A percentile compares a stretch with the other conserved stretches of the same genome.
Evolutionary conservation across 2,329 filamentous ascomycete genomes (phyloP).

Genomic region (Phialophora chinensis): DNA sequence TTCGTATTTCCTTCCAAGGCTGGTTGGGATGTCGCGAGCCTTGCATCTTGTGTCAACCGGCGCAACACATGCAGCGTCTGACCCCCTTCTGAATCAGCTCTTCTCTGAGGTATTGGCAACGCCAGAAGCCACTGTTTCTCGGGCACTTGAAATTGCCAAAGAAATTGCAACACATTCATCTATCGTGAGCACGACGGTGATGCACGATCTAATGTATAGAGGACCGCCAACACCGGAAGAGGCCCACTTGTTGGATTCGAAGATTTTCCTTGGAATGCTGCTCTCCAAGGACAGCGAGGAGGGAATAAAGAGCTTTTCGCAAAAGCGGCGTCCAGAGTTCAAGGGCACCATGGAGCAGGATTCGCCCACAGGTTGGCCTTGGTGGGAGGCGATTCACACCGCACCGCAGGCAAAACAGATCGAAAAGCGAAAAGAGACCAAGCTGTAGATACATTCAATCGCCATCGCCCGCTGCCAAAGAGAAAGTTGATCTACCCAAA

Average conservation of each 20-base stretch:
- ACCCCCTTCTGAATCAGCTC: constrained; percentile 59
- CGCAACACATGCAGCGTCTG: constrained; percentile 59
- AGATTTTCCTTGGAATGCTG: constrained; percentile 45
- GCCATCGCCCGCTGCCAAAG: too few relatives aligned
- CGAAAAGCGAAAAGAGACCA: background rate
- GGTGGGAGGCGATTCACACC: constrained; percentile 66
- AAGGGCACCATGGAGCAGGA: constrained; percentile 64
- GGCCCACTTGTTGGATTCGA: constrained; percentile 69
- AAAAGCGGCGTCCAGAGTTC: constrained; percentile 70
- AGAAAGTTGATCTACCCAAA: too few relatives aligned
- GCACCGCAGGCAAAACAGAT: background rate
- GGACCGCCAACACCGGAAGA: constrained; percentile 61
- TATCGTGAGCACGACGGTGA: constrained; percentile 41
- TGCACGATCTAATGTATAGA: constrained; percentile 28
- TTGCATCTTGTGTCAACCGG: constrained; percentile 71
- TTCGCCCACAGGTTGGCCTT: constrained; percentile 66
- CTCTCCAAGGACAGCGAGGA: constrained; percentile 65
- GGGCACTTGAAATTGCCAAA: constrained; percentile 68
- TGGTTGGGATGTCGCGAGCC: constrained; percentile 67
- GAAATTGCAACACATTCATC: constrained; percentile 71
- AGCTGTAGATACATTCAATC: background rate
- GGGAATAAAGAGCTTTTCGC: constrained; percentile 68
- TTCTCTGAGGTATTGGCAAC: constrained; percentile 69
- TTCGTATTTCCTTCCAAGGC: constrained; percentile 70
- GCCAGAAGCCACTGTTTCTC: constrained; percentile 64